Evolutionary conservation across 495 filamentous ascomycete species (phyloP), one percentile per base, ranked within the genome.

Genomic region (Saxispiralis lemnorum): DNA sequence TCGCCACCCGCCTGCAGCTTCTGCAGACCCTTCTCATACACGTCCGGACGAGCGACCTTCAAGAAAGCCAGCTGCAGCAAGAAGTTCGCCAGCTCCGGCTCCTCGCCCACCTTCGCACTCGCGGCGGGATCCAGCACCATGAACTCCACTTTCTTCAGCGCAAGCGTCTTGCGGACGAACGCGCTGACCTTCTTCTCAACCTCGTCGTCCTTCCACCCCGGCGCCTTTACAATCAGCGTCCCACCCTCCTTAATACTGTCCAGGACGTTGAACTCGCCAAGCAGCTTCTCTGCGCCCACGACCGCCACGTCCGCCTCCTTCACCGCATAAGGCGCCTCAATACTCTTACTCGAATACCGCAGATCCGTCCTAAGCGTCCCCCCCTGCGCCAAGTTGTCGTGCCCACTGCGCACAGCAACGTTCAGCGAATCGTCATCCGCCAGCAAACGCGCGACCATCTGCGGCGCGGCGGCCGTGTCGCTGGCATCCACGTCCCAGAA

Each of bases 401-500:
- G 74, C 3, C 69, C 69, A 51, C 79, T 73, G 54, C 73, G 79
- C 41, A 79, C 67, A 46, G 78, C 78, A 46, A 97, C 71, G 51
- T 89, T 93, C 61, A 63, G 79, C 1, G 77, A 65, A 0, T 77
- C 78, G 55, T 89, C 80, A 35, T 66, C 65, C 9, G 86, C 78
- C 30, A 96, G 66, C 4, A 89, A 65, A 51, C 75, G 75, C 33
- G 78, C 76, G 21, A 95, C 59, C 31, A 70, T 70, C 16, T 69
- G 56, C 7, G 84, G 73, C 19, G 84, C 77, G 39, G 68, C 66
- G 34, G 64, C 67, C 30, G 78, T 72, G 1, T 62, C 59, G 18
- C 84, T 88, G 56, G 73, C 73, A 49, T 93, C 89, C 14, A 80
- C 60, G 58, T 95, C 83, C 89, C 87, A 97, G 69, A 97, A 93